Evolutionary conservation across 345 rosid genomes (phyloP), one percentile per base, ranked within the genome.

Genomic region (Lepidium africanum): DNA sequence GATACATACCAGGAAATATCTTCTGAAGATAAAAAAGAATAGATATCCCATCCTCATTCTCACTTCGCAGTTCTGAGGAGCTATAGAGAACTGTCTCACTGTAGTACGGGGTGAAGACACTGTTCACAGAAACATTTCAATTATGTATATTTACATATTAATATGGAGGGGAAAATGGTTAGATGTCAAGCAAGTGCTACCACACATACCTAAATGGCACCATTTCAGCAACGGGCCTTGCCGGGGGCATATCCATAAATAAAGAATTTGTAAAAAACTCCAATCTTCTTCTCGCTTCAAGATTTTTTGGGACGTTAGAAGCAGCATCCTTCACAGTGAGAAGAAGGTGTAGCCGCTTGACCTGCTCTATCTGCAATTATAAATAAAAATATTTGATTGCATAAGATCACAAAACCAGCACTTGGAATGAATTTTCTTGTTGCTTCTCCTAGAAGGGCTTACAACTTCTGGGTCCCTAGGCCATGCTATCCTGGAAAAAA

Each of bases 11-110:
- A 46, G 99, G 97, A 77, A 83, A 94, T 65, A 94, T 94, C 79
- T 94, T 94, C 86, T 91, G 99, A 76, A 94, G 97, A 80, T 94
- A 94, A 84, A 94, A 94, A 72, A 94, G 92, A 69, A 65, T 86
- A 39, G 99, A 94, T 82, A 94, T 89, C 51, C 99, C 99, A 82
- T 94, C 99, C 83, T 94, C 99, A 77, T 94, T 94, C 83, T 94
- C 97, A 13, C 80, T 82, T 67, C 86, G 93, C 76, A 94, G 76
- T 4, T 94, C 99, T 45, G 91, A 82, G 76, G 84, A 81, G 76
- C 99, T 91, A 82, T 94, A 94, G 55, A 94, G 81, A 57, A 94
- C 99, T 57, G 99, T 94, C 87, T 94, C 99, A 42, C 97, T 94
- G 85, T 94, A 94, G 87, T 94, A 94, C 10, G 99, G 99, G 32